Base-by-base conservation (phyloP, 148 eudicot genomes). In the Linanthus parryae region DNA sequence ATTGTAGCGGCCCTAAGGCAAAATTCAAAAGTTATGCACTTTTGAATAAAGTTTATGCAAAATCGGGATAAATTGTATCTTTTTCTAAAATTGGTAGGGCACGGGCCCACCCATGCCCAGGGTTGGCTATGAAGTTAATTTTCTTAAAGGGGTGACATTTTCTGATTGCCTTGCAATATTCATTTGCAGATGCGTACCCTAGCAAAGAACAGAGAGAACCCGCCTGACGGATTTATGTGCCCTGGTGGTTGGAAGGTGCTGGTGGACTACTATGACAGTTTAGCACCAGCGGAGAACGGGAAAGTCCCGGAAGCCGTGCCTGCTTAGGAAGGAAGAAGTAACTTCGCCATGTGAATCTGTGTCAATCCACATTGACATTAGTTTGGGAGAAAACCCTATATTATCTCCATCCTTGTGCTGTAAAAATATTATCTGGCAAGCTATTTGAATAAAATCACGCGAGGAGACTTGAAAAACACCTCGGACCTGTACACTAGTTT, bases 171-270 rank as follows among this genome's bases (percentile, higher is more conserved):
- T 8, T 8, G n/a, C 44, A 29, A 12, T 7, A 17, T 59, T 17
- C 11, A 31, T 52, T 22, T 52, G 33, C 74, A 88, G 96, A 88
- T 88, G 96, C 69, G 96, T 57, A 66, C 85, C 3, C 89, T 74
- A 42, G 96, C 96, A n/a, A 88, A 69, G 73, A 88, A 73, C 69
- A 67, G 59, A 25, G 55, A 51, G 55, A 51, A 33, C 39, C 55
- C 55, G 10, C 55, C 55, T 3, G 55, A 51, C 21, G 55, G 55
- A 31, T 51, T 51, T 51, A 51, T 51, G 55, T 51, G 55, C 40
- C 55, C 55, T 2, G 55, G 55, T 9, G 55, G 55, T 17, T 51
- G 55, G 55, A 13, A 51, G 34, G 55, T 51, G 38, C 21, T 51
- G 38, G 55, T 51, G 40, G 55, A 51, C 24, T 51, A 51, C 17